Evolutionary conservation across 805 yeast species (phyloP).

Genomic region (Starmerella asiatica): DNA sequence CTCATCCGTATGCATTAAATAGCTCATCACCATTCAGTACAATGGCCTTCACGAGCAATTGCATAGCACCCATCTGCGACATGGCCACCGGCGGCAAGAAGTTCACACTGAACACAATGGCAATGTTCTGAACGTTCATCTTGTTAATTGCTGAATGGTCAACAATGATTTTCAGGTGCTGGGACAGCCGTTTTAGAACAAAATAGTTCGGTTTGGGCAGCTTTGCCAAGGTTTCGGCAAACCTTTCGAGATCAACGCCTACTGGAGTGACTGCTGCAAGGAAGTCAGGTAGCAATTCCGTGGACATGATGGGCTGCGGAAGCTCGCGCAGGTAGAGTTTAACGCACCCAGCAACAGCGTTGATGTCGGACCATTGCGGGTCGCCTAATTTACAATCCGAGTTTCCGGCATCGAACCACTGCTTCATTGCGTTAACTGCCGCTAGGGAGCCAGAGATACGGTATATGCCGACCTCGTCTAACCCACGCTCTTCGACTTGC

Average conservation of each 20-base stretch:
- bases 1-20: conserved; percentile 13
- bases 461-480: conserved; percentile 83
- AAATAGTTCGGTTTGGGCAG: conserved; percentile 58
- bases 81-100: conserved; percentile 37
- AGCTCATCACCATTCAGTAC: conserved; percentile 28
- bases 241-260: conserved; percentile 17
- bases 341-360: conserved; percentile 78
- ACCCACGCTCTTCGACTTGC: conserved; percentile 74
- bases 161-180: conserved; percentile 59
- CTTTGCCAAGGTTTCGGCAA: conserved; percentile 27
- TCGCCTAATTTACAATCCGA: conserved; percentile 28
- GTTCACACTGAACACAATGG: conserved; percentile 73
- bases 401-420: conserved; percentile 41
- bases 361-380: conserved; percentile 60
- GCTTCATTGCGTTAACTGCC: conserved; percentile 40
- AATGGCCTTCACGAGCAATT: conserved; percentile 37
- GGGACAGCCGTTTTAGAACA: conserved; percentile 50
- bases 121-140: conserved; percentile 81
- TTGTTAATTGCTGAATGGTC: conserved; percentile 54
- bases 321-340: conserved; percentile 72
- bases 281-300: conserved; percentile 48
- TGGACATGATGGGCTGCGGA: conserved; percentile 70
- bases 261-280: conserved; percentile 24
- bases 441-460: conserved; percentile 57
- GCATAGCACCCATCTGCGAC: conserved; percentile 40